Conservation (phyloP, 2,329 filamentous ascomycete species). For the Camillea tinctor region DNA sequence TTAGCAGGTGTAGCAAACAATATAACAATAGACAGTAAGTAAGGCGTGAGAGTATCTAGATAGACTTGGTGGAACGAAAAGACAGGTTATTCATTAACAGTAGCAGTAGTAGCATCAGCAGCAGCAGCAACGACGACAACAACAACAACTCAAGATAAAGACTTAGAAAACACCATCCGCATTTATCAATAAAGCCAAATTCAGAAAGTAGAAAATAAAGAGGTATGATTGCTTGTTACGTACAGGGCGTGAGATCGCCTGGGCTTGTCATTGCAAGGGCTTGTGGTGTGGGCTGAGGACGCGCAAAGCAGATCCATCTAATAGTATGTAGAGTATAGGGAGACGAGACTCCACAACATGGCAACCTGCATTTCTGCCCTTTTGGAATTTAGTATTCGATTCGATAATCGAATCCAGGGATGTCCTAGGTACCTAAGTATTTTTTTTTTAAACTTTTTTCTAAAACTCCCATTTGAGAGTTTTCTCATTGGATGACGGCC, state of each 20-base stretch:
- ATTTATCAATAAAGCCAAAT: conserved; percentile 1
- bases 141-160: too few species aligned
- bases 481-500: conserved; percentile 21
- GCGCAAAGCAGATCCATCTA: conserved; percentile 5
- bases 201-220: conserved; percentile 1
- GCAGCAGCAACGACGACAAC: too few species aligned
- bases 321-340: neutral
- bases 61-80: too few species aligned
- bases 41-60: neutral
- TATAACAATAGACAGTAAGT: neutral
- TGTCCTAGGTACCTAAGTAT: too few species aligned
- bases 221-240: conserved; percentile 12
- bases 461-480: neutral
- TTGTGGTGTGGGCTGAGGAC: neutral
- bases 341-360: neutral
- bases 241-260: conserved; percentile 29
- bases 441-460: neutral
- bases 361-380: neutral
- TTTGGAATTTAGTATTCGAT: neutral
- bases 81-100: neutral
- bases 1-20: conserved; percentile 10
- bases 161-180: too few species aligned
- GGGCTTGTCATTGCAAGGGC: conserved; percentile 26
- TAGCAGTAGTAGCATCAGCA: too few species aligned
- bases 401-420: neutral